A percentile compares a stretch with the other conserved stretches of the same genome.
These are phyloP conservation scores for Ochetophila trinervis DNA, from an alignment of 306 rosid genomes.

Conservation along the genomic window DNA sequence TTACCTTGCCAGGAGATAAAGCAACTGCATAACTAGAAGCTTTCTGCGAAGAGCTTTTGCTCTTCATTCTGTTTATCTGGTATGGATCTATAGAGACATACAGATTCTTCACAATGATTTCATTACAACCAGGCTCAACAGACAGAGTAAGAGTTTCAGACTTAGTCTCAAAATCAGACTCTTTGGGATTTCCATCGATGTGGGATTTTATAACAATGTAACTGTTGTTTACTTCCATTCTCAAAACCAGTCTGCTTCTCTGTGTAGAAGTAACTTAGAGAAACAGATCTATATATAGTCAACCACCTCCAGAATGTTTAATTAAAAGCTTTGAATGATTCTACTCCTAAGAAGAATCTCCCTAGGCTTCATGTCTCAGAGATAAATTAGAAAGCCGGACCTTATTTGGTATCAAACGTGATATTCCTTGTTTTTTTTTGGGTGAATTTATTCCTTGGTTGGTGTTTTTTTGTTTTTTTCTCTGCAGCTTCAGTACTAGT, in stretches of 20 bases:
- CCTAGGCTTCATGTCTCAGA: neutral
- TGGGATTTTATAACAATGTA: conserved; percentile 32
- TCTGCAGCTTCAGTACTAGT: no score
- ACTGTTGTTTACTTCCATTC: conserved; percentile 59
- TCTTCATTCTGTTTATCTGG: conserved; percentile 62
- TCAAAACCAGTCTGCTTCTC: neutral
- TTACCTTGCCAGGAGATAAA: conserved; percentile 48
- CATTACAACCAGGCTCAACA: conserved; percentile 36
- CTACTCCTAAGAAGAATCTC: neutral
- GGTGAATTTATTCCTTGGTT: no score
- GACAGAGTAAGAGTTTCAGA: conserved; percentile 27
- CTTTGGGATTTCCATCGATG: conserved; percentile 48
- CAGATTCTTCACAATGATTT: conserved; percentile 50
- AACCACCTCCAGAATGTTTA: no score
- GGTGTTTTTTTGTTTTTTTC: no score
- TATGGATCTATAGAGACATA: conserved; percentile 64
- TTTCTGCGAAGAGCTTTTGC: conserved; percentile 36
- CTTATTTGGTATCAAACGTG: neutral
- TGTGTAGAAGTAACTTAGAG: neutral
- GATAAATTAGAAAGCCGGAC: conserved; percentile 9
- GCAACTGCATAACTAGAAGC: conserved; percentile 28
- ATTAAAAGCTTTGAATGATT: neutral
- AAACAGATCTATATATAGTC: neutral
- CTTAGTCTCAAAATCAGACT: conserved; percentile 52
- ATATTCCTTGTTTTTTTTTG: no score